phyloP scores from a whole-genome alignment of 345 rosid species.

The Eucalyptus pauciflora region DNA sequence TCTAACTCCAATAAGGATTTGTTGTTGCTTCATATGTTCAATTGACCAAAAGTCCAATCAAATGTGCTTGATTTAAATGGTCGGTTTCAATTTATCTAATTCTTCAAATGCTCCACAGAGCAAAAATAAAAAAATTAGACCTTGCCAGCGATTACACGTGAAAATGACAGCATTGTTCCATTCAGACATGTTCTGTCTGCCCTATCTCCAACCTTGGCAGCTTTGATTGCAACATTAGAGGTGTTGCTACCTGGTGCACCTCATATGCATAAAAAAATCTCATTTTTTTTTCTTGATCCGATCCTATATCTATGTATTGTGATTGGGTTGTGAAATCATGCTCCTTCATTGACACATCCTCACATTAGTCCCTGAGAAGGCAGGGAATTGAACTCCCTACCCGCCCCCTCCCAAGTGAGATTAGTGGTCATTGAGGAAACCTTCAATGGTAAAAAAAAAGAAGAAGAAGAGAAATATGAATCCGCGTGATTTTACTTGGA shows the following conservation, averaged over 20 bases:
- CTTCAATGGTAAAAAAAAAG: no score
- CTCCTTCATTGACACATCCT: fast-evolving
- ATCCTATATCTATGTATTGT: no score
- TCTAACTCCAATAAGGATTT: not conserved
- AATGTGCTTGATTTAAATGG: not conserved
- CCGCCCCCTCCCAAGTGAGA: fast-evolving
- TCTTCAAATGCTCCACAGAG: not conserved
- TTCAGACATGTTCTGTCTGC: not conserved
- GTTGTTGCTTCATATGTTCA: not conserved
- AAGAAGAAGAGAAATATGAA: no score
- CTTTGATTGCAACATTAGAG: not conserved
- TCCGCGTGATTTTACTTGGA: not conserved
- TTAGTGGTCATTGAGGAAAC: no score
- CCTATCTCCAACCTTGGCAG: not conserved
- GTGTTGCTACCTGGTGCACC: not conserved
- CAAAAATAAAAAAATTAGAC: not conserved
- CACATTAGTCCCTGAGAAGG: fast-evolving
- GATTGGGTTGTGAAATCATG: no score
- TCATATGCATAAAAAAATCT: not conserved
- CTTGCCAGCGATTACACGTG: not conserved
- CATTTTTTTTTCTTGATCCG: no score
- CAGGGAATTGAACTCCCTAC: no score
- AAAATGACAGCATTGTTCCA: not conserved
- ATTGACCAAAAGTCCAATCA: not conserved
- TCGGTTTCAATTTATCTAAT: not conserved